Conservation (phyloP, 192 early-diverging fungal species). For the Allomyces macrogynus region DNA sequence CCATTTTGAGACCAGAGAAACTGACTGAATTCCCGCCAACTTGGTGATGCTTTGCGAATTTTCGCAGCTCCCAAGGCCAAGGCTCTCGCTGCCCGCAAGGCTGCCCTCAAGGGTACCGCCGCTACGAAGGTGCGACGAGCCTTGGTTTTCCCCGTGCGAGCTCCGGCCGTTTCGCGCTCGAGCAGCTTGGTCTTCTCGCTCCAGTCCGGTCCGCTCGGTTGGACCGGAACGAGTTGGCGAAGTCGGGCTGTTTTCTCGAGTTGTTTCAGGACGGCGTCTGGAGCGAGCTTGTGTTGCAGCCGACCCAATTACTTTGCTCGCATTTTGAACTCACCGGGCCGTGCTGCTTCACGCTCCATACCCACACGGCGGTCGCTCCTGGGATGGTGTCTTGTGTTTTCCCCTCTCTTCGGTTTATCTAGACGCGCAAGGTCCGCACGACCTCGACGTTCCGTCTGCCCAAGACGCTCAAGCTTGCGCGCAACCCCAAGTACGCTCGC, state of each 20-base stretch:
- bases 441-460: conserved; percentile 84
- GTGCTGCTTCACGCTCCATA: not conserved
- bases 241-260: not conserved
- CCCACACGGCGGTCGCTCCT: not conserved
- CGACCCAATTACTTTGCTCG: not conserved
- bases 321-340: not conserved
- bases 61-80: conserved; percentile 34
- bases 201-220: no score
- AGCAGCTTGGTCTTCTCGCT: not conserved
- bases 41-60: no score
- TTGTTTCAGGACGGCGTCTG: not conserved
- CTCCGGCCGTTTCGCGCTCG: not conserved
- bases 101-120: conserved; percentile 80
- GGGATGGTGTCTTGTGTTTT: not conserved
- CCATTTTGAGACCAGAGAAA: no score
- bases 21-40: no score
- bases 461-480: conserved; percentile 78
- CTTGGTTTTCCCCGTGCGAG: not conserved
- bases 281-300: conserved; percentile 1
- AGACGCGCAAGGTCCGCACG: conserved; percentile 67
- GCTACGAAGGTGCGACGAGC: conserved; percentile 31
- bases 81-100: conserved; percentile 92
- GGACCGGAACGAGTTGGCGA: no score
- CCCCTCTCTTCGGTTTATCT: not conserved
- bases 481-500: conserved; percentile 82